These are phyloP conservation scores for Fusarium subtropicale DNA, from an alignment of 2,329 filamentous ascomycete genomes.

Conservation along the genomic window DNA sequence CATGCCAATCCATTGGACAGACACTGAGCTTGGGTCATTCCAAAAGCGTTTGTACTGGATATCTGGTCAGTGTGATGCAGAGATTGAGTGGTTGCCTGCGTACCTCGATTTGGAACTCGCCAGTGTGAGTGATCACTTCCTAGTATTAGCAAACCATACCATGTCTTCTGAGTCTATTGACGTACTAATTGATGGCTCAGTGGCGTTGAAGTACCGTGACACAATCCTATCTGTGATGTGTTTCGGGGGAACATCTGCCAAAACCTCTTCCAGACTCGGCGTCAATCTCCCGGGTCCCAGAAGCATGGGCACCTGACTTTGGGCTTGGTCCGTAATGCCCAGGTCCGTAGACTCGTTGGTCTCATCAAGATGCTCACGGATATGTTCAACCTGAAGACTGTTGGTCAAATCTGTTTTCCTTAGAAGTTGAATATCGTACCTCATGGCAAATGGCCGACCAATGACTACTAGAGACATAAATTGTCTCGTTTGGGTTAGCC, in stretches of 20 bases:
- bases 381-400: conserved; percentile 20
- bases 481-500: conserved; percentile 32
- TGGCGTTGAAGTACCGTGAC: conserved; percentile 34
- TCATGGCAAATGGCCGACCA: conserved; percentile 37
- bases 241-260: conserved; percentile 31
- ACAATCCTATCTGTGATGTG: conserved; percentile 29
- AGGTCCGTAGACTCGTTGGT: neutral
- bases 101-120: conserved; percentile 38
- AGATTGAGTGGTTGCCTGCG: rapidly evolving
- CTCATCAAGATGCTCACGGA: conserved; percentile 25
- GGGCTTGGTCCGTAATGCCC: conserved; percentile 5
- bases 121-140: conserved; percentile 31
- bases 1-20: conserved; percentile 32
- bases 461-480: conserved; percentile 39
- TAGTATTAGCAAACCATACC: neutral
- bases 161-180: rapidly evolving
- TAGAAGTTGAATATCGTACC: neutral
- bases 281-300: conserved; percentile 2
- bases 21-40: conserved; percentile 4
- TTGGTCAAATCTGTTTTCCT: neutral
- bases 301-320: conserved; percentile 24
- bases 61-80: rapidly evolving
- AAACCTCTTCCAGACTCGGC: conserved; percentile 13
- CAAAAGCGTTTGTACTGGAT: conserved; percentile 34
- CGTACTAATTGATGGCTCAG: conserved; percentile 31